Conservation (phyloP, 176 grass and related monocot genomes). For the Zea mays region Zm-B73-REFERENCE-NAM-5.0 NC_050097.1:12734501-12735000, state of each 20-base stretch:
- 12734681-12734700: no score
- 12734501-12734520: no score
- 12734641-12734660: no score
- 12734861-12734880: not conserved
- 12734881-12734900: not conserved
- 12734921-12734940: not conserved
- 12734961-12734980: not conserved
- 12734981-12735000: conserved; percentile 53
- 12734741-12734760: not conserved
- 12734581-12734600: no score
- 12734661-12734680: no score
- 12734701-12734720: not conserved
- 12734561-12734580: no score
- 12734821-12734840: not conserved
- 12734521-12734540: no score
- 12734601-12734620: no score
- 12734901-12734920: conserved; percentile 8
- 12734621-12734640: no score
- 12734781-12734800: not conserved
- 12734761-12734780: not conserved
- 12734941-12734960: no score
- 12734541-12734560: no score
- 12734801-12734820: not conserved
- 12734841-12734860: not conserved
- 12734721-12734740: not conserved